phyloP scores from a whole-genome alignment of 1,139 yeast genomes.

The Candida anutae region DNA sequence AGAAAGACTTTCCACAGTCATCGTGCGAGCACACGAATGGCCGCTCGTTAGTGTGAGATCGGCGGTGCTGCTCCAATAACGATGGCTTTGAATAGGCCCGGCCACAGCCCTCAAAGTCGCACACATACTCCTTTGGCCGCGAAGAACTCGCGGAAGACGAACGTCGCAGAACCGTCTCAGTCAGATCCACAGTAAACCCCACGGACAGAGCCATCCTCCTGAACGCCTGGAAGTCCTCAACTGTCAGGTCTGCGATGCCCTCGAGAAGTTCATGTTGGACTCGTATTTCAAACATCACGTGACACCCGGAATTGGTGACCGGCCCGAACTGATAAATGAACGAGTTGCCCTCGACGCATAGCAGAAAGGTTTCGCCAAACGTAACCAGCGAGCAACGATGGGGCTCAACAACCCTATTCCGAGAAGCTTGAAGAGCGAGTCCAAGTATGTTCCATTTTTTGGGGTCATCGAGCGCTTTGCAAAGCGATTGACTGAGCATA shows the following conservation, averaged over 20 bases:
- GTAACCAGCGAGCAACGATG: slow-evolving; percentile 20
- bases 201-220: no score
- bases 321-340: no score
- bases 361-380: no score
- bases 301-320: no score
- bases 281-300: no score
- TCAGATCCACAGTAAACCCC: no score
- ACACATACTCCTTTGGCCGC: slow-evolving; percentile 44
- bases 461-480: no score
- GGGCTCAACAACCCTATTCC: slow-evolving; percentile 92
- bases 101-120: slow-evolving; percentile 58
- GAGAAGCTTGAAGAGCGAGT: slow-evolving; percentile 78
- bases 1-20: slow-evolving; percentile 58
- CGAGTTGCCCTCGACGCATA: no score
- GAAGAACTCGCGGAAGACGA: slow-evolving; percentile 2
- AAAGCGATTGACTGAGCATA: no score
- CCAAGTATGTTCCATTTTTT: slow-evolving; percentile 50
- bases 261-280: no score
- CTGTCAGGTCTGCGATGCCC: no score
- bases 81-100: slow-evolving; percentile 81
- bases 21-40: slow-evolving; percentile 57
- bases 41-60: slow-evolving; percentile 72
- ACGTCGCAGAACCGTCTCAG: slow-evolving; percentile 1
- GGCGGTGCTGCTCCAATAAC: slow-evolving; percentile 68
- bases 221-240: no score